Evolutionary conservation across 805 yeast genomes (phyloP), one percentile per base, ranked within the genome.

Genomic region (Metschnikowia orientalis): DNA sequence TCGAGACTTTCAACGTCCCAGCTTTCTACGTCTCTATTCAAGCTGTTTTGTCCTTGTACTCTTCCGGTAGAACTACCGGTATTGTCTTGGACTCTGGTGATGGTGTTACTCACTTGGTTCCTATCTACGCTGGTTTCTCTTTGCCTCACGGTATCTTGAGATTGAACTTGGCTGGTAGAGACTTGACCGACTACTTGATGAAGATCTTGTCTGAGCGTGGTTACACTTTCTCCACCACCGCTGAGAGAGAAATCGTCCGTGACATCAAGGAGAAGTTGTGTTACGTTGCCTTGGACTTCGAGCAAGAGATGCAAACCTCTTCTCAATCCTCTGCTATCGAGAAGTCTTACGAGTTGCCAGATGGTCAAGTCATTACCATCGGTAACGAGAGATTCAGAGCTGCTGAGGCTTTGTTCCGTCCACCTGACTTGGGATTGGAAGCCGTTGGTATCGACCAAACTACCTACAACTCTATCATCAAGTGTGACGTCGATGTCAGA

Each of bases 351-450:
- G 97, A 92, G 79, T 81, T 92, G 65, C 98, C 98, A 64, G 98
- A 92, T 73, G 98, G 98, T 59, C 96, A 89, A 77, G 97, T 90
- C 60, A 90, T 92, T 68, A 90, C 97, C 63, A 89, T 92, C 59
- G 97, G 97, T 76, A 90, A 92, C 75, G 98, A 92, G 79, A 89
- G 98, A 77, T 92, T 92, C 83, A 90, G 97, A 79, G 95, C 97
- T 54, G 95, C 98, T 69, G 98, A 92, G 77, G 97, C 97, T 57
- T 79, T 92, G 66, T 92, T 92, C 96, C 94, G 92, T 73, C 98
- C 98, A 63, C 75, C 94, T 52, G 90, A 84, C 61, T 73, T 83
- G 57, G 80, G 80, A 58, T 70, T 75, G 59, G 98, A 92, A 78
- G 85, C 95, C 63, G 88, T 95, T 63, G 98, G 98, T 84, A 87